A percentile compares a stretch with the other conserved stretches of the same genome.
These are phyloP conservation scores for Sistotremastrum suecicum DNA, from an alignment of 768 basidiomycete species.

Conservation along the genomic window DNA sequence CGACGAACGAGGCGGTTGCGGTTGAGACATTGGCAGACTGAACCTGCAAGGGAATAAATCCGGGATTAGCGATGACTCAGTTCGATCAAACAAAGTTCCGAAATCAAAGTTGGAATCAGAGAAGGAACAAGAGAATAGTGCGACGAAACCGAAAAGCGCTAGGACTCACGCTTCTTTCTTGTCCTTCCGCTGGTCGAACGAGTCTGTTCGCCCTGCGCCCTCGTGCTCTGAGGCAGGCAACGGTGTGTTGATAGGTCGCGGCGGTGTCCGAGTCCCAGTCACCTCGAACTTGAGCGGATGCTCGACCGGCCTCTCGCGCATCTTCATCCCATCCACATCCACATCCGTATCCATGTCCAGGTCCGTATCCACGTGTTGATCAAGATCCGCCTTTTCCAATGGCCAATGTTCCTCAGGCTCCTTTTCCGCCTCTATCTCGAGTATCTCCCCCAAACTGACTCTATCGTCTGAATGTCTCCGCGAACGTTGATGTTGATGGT, in stretches of 20 bases:
- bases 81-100: background rate
- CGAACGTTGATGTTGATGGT: too few relatives aligned
- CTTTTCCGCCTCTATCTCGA: slow-evolving; percentile 1
- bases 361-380: too few relatives aligned
- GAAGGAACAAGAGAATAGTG: background rate
- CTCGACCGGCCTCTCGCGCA: background rate
- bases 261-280: background rate
- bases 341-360: background rate
- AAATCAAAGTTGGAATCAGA: background rate
- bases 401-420: background rate
- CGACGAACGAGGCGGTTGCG: slow-evolving; percentile 59
- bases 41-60: background rate
- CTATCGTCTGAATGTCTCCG: too few relatives aligned
- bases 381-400: too few relatives aligned
- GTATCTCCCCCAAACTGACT: background rate
- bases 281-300: background rate
- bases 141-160: background rate
- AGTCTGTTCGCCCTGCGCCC: too few relatives aligned
- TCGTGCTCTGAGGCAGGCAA: too few relatives aligned
- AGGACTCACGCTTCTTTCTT: too few relatives aligned
- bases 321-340: background rate
- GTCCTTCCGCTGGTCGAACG: too few relatives aligned
- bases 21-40: slow-evolving; percentile 1
- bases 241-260: too few relatives aligned
- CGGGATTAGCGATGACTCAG: background rate